phyloP scores from a whole-genome alignment of 805 yeast genomes.

The Saccharomycopsis lassenensis region DNA sequence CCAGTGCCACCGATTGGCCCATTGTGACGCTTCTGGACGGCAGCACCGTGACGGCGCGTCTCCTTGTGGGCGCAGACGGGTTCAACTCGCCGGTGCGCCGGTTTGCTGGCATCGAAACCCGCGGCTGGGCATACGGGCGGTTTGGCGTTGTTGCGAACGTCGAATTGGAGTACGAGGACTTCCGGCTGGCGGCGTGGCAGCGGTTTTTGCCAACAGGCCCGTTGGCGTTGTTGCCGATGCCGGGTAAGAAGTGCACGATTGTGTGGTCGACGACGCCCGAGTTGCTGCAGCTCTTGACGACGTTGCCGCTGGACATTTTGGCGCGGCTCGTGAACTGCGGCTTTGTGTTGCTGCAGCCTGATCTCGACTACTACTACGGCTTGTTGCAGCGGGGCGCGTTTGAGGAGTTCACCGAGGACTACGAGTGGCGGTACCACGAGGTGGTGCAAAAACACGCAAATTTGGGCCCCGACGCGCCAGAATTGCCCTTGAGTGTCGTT shows the following conservation, averaged over 20 bases:
- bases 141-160: conserved; percentile 92
- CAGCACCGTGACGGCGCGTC: conserved; percentile 47
- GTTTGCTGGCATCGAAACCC: conserved; percentile 68
- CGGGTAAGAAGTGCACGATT: conserved; percentile 75
- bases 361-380: conserved; percentile 58
- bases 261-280: conserved; percentile 90
- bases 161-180: conserved; percentile 61
- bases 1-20: conserved; percentile 57
- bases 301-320: conserved; percentile 51
- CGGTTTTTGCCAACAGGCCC: conserved; percentile 89
- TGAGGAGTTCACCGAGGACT: conserved; percentile 49
- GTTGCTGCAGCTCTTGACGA: conserved; percentile 49
- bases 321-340: conserved; percentile 75
- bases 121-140: conserved; percentile 87
- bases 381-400: conserved; percentile 26
- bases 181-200: conserved; percentile 78
- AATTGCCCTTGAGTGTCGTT: conserved; percentile 56
- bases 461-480: conserved; percentile 31
- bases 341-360: conserved; percentile 65
- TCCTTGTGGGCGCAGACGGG: conserved; percentile 94
- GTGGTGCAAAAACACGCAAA: conserved; percentile 25
- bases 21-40: conserved; percentile 59
- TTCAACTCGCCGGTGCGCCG: conserved; percentile 85
- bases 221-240: conserved; percentile 80
- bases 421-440: conserved; percentile 55